phyloP scores from a whole-genome alignment of 495 filamentous ascomycete species.

The Lophiostoma macrostomum region DNA sequence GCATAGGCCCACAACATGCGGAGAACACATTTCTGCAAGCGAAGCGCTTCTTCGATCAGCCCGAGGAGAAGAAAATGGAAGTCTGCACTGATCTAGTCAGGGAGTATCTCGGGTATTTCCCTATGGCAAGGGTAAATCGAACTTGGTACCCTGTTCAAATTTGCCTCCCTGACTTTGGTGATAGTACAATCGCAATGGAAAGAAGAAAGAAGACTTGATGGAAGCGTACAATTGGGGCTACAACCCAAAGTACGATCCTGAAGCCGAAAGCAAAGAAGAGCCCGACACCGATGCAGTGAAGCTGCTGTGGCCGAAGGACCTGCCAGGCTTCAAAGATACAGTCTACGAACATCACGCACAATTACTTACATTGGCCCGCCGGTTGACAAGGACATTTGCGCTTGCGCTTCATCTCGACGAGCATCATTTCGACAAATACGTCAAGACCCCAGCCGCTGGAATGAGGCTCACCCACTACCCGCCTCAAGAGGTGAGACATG shows the following conservation, averaged over 20 bases:
- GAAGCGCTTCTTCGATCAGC: constrained; percentile 48
- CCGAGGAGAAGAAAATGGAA: constrained; percentile 49
- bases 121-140: constrained; percentile 29
- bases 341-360: constrained; percentile 17
- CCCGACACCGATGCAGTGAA: constrained; percentile 20
- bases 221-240: constrained; percentile 48
- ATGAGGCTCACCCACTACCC: constrained; percentile 26
- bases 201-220: constrained; percentile 34
- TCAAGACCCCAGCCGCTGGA: constrained; percentile 16
- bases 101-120: constrained; percentile 28
- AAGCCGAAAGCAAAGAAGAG: constrained; percentile 25
- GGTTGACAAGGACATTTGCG: too few species aligned
- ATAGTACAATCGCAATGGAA: constrained; percentile 41
- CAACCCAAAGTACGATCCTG: constrained; percentile 39
- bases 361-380: constrained; percentile 21
- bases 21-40: constrained; percentile 43
- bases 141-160: not conserved
- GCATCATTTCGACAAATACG: too few species aligned
- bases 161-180: not conserved
- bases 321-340: constrained; percentile 28
- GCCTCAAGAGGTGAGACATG: constrained; percentile 14
- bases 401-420: too few species aligned
- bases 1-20: constrained; percentile 43
- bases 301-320: constrained; percentile 24
- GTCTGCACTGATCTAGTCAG: constrained; percentile 41